Percentiles rank a stretch among this genome's conserved stretches.
Conservation (phyloP, 164 flowering plant genomes). For the Houttuynia cordata region DNA sequence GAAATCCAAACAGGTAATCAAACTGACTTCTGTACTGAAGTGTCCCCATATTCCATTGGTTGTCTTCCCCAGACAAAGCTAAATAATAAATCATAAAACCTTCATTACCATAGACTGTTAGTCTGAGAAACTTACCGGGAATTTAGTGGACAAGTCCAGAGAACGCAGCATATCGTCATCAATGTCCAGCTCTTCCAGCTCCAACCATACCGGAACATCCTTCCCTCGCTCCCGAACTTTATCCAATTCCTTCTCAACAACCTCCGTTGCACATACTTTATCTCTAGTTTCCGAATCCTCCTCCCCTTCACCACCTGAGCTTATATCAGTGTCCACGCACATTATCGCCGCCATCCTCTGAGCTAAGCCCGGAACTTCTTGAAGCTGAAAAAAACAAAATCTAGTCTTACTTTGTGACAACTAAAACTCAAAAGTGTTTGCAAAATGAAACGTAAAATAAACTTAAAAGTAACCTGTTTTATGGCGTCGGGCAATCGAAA, state of each 20-base stretch:
- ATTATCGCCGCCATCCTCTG: slow-evolving; percentile 88
- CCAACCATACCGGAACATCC: slow-evolving; percentile 61
- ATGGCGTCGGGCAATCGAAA: slow-evolving; percentile 83
- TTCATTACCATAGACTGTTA: background rate
- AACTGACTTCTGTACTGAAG: no score
- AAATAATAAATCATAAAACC: no score
- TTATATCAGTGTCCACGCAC: slow-evolving; percentile 63
- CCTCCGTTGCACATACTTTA: slow-evolving; percentile 22
- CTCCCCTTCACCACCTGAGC: slow-evolving; percentile 23
- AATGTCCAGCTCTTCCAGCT: slow-evolving; percentile 78
- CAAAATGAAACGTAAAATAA: background rate
- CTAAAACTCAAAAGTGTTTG: background rate
- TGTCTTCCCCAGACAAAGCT: no score
- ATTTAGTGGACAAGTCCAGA: slow-evolving; percentile 62
- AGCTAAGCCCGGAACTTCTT: slow-evolving; percentile 77
- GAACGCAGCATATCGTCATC: slow-evolving; percentile 64
- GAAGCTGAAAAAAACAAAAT: slow-evolving; percentile 40
- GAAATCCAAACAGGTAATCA: no score
- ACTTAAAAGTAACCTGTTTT: slow-evolving; percentile 47
- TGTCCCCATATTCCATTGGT: no score
- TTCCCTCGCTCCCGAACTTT: slow-evolving; percentile 34
- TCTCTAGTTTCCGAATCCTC: slow-evolving; percentile 9
- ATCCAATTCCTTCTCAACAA: slow-evolving; percentile 42
- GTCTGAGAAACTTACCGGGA: slow-evolving; percentile 57
- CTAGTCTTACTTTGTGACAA: background rate